phyloP scores from a whole-genome alignment of 306 rosid genomes.

The Pachyrhizus erosus region DNA sequence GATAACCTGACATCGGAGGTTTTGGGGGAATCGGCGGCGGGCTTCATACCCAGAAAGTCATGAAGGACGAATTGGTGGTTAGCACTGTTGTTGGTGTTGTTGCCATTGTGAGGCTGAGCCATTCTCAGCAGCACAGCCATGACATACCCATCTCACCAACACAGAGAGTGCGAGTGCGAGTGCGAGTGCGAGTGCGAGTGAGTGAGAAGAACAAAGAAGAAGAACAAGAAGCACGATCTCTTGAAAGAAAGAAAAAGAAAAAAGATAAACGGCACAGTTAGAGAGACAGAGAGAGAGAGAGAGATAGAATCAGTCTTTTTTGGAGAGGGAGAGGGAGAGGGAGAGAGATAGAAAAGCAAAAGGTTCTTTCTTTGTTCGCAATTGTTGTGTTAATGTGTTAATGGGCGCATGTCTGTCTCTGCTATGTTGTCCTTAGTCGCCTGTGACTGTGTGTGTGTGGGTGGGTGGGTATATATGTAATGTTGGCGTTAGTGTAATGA shows the following conservation, averaged over 20 bases:
- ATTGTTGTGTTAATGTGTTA: neutral
- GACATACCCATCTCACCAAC: constrained; percentile 41
- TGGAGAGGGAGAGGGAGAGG: too few relatives aligned
- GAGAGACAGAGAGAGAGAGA: neutral
- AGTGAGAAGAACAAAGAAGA: neutral
- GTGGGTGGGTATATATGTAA: neutral
- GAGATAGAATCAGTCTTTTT: constrained; percentile 29
- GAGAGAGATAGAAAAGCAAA: constrained; percentile 27
- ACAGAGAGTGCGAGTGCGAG: constrained; percentile 1
- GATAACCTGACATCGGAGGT: constrained; percentile 56
- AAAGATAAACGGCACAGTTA: neutral
- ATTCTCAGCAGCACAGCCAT: constrained; percentile 63
- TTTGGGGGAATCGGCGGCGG: constrained; percentile 55
- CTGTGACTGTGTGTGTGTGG: neutral
- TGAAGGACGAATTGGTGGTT: constrained; percentile 62
- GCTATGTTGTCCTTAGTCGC: neutral
- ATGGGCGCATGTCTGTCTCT: constrained; percentile 36
- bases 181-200: neutral
- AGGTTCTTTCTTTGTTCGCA: constrained; percentile 27
- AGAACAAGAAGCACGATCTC: constrained; percentile 12
- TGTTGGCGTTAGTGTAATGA: neutral
- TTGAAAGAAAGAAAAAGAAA: neutral
- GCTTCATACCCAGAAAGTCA: constrained; percentile 85
- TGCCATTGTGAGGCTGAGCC: constrained; percentile 62
- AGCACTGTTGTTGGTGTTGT: constrained; percentile 39